A percentile compares a stretch with the other conserved stretches of the same genome.
Conservation (phyloP, 2,329 filamentous ascomycete genomes). For the Fusarium domesticum region DNA sequence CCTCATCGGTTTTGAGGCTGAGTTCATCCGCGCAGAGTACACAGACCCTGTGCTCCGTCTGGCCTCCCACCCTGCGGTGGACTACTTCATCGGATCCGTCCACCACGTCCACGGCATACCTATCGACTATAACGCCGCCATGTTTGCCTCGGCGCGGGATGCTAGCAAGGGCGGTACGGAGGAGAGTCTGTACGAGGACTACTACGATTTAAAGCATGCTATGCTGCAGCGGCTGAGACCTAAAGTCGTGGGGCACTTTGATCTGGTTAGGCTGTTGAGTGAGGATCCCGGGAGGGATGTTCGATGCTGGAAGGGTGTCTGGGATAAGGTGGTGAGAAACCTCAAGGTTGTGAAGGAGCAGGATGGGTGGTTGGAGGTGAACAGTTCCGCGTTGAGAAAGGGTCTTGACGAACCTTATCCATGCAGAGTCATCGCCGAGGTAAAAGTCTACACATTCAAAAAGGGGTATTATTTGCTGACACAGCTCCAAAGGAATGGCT, state of each 20-base stretch:
- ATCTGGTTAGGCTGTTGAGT: slow-evolving; percentile 81
- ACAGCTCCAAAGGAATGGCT: slow-evolving; percentile 60
- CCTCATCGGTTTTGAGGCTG: slow-evolving; percentile 86
- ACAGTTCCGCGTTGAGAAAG: slow-evolving; percentile 83
- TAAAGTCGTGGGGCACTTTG: slow-evolving; percentile 86
- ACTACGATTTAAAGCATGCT: slow-evolving; percentile 81
- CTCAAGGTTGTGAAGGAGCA: slow-evolving; percentile 67
- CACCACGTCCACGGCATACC: slow-evolving; percentile 86
- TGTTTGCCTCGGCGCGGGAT: slow-evolving; percentile 55
- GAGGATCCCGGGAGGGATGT: slow-evolving; percentile 63
- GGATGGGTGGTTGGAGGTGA: slow-evolving; percentile 84
- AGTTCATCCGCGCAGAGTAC: slow-evolving; percentile 78
- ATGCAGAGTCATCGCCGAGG: slow-evolving; percentile 71
- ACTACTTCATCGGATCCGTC: slow-evolving; percentile 90
- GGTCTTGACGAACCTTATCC: slow-evolving; percentile 91
- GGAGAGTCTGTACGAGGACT: slow-evolving; percentile 72
- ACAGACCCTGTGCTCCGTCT: slow-evolving; percentile 59
- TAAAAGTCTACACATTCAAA: slow-evolving; percentile 38
- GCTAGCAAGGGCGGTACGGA: slow-evolving; percentile 50
- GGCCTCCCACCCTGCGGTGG: slow-evolving; percentile 59
- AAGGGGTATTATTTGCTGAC: slow-evolving; percentile 2
- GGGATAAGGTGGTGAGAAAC: slow-evolving; percentile 72
- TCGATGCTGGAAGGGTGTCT: slow-evolving; percentile 59
- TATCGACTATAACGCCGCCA: slow-evolving; percentile 76
- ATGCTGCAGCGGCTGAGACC: slow-evolving; percentile 75